These are phyloP conservation scores for Fusarium transvaalense DNA, from an alignment of 2,329 filamentous ascomycete genomes.

Conservation along the genomic window DNA sequence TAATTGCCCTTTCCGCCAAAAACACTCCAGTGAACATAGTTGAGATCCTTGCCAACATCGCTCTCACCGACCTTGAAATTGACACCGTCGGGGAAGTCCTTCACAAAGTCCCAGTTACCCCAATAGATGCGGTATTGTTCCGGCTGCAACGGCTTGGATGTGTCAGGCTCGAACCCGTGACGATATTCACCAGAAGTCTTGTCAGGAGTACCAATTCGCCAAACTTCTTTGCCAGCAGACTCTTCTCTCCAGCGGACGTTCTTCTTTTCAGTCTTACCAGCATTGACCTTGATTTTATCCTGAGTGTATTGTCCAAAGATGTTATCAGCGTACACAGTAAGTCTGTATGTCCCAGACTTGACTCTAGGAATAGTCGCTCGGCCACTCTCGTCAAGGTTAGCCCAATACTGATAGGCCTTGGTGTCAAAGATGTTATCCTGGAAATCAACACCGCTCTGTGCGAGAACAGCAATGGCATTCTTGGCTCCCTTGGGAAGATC, in stretches of 20 bases:
- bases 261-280: conserved; percentile 54
- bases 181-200: conserved; percentile 71
- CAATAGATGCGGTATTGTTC: conserved; percentile 73
- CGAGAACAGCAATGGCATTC: conserved; percentile 67
- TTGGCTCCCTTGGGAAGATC: conserved; percentile 64
- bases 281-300: conserved; percentile 61
- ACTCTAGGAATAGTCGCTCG: conserved; percentile 66
- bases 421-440: conserved; percentile 62
- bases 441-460: conserved; percentile 51
- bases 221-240: conserved; percentile 68
- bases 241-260: conserved; percentile 66
- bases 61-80: conserved; percentile 68
- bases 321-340: conserved; percentile 72
- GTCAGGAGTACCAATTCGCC: conserved; percentile 72
- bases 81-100: conserved; percentile 70
- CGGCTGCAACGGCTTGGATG: conserved; percentile 62
- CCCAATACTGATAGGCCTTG: conserved; percentile 73
- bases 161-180: conserved; percentile 66
- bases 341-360: conserved; percentile 69
- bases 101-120: conserved; percentile 69
- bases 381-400: conserved; percentile 61
- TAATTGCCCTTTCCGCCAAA: conserved; percentile 68
- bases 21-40: conserved; percentile 75
- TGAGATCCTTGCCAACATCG: conserved; percentile 63
- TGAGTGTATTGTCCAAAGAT: conserved; percentile 71